Base-by-base conservation (phyloP, 2,329 filamentous ascomycete genomes). In the Fusarium foetens region DNA sequence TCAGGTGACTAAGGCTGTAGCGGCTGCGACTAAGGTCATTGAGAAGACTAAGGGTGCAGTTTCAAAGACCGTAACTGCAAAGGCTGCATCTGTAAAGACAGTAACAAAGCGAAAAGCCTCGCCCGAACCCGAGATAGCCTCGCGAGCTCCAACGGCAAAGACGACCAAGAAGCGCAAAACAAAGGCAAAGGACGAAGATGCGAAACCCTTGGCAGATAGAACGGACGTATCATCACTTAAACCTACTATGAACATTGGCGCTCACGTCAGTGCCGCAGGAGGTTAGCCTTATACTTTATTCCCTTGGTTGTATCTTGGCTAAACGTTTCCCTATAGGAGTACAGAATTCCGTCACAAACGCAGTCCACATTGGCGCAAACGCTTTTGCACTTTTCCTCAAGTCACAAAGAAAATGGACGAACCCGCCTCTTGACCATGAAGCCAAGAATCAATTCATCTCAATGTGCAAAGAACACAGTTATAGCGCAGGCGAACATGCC, bases 331-430 rank as follows among this genome's bases (percentile, higher is more conserved):
- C 45, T 65, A 46, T 16, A 95, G 93, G 95, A 58, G 93, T 98
- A 1, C 94, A 98, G 63, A 98, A 98, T 81, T 88, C 95, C 1
- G 87, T 98, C 65, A 85, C 87, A 27, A 97, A 97, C 75, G 89
- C 92, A 48, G 79, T 91, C 4, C 88, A 94, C 54, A 94, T 97
- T 72, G 95, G 95, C 58, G 95, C 93, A 70, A 99, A 98, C 80
- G 90, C 95, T 14, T 97, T 98, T 76, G 96, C 96, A 8, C 86
- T 98, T 25, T 99, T 99, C 83, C 87, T 99, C 75, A 98, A 98
- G 80, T 97, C 94, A 0, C 96, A 99, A 81, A 91, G 95, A 61
- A 98, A 97, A 84, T 99, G 96, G 96, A 87, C 89, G 33, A 97
- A 92, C 77, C 94, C 95, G 13, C 89, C 93, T 1, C 86, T 99